Evolutionary conservation across 192 early-diverging fungal species (phyloP), one percentile per base, ranked within the genome.

Genomic region (Phycomyces nitens): DNA sequence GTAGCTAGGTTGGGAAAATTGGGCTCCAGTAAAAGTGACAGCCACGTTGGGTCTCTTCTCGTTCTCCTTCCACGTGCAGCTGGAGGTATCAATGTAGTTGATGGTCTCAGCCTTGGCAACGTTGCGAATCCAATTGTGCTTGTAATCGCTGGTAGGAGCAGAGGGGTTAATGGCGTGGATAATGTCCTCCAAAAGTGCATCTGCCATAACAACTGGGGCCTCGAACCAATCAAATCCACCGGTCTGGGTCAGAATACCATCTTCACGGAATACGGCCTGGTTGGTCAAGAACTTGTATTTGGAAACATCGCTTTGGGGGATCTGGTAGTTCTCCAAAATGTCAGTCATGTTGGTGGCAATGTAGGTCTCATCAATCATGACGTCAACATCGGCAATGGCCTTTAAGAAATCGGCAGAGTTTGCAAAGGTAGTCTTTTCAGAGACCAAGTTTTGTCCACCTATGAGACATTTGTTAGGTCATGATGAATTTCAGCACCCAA

Each of bases 151-250:
- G 57, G 77, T 78, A 29, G 81, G 75, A 20, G 78, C 81, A 15
- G 70, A 67, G 21, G 87, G 84, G 58, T 89, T 84, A 15, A 81
- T 71, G 1, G 82, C 85, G 51, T 84, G 81, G 55, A 90, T 77
- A 5, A 92, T 56, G 64, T 92, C 90, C 64, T 88, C 83, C 42
- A 92, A 78, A 20, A 86, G 71, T 20, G 85, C 84, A 69, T 92
- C 87, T 15, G 80, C 76, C 80, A 87, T 87, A 16, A 60, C 81
- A 27, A 89, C 70, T 5, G 86, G 87, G 8, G 79, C 61, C 53
- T 86, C 85, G 66, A 89, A 89, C 88, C 88, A 92, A 58, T 85
- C 88, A 49, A 74, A 72, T 24, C 88, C 88, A 58, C 83, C 84
- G 44, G 77, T 75, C 1, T 69, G 71, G 72, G 78, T 90, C 51